phyloP scores from a whole-genome alignment of 192 early-diverging fungal species.

The Coemansia sp. region DNA sequence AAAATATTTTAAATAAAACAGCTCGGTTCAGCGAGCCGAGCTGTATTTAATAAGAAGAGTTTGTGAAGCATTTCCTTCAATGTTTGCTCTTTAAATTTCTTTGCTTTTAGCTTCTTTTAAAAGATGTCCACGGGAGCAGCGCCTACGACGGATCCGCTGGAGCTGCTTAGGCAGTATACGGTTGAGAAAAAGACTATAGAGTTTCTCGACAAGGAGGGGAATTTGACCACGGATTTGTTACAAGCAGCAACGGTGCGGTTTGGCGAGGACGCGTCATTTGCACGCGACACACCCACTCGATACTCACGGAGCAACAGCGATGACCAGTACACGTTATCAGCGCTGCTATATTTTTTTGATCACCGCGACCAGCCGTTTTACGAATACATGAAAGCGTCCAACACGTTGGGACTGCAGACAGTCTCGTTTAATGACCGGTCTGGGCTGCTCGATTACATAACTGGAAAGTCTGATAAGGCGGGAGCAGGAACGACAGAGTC shows the following conservation, averaged over 20 bases:
- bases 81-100: too few relatives aligned
- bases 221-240: slow-evolving; percentile 38
- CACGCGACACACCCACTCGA: slow-evolving; percentile 58
- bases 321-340: slow-evolving; percentile 67
- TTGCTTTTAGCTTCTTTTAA: slow-evolving; percentile 1
- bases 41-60: too few relatives aligned
- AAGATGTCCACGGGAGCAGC: background rate
- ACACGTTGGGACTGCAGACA: slow-evolving; percentile 57
- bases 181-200: slow-evolving; percentile 56
- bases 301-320: slow-evolving; percentile 57
- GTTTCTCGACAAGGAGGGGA: slow-evolving; percentile 48
- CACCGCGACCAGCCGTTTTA: slow-evolving; percentile 63
- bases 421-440: slow-evolving; percentile 75
- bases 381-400: slow-evolving; percentile 68
- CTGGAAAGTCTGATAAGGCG: slow-evolving; percentile 53
- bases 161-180: slow-evolving; percentile 63
- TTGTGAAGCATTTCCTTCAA: too few relatives aligned
- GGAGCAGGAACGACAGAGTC: background rate
- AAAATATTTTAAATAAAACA: too few relatives aligned
- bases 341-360: slow-evolving; percentile 70
- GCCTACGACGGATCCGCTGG: slow-evolving; percentile 48
- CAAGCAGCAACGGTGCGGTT: slow-evolving; percentile 58
- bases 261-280: slow-evolving; percentile 58
- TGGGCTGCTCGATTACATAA: slow-evolving; percentile 71
- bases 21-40: background rate